Evolutionary conservation across 2,329 filamentous ascomycete genomes (phyloP), one percentile per base, ranked within the genome.

Genomic region (Periglandula ipomoeae): DNA sequence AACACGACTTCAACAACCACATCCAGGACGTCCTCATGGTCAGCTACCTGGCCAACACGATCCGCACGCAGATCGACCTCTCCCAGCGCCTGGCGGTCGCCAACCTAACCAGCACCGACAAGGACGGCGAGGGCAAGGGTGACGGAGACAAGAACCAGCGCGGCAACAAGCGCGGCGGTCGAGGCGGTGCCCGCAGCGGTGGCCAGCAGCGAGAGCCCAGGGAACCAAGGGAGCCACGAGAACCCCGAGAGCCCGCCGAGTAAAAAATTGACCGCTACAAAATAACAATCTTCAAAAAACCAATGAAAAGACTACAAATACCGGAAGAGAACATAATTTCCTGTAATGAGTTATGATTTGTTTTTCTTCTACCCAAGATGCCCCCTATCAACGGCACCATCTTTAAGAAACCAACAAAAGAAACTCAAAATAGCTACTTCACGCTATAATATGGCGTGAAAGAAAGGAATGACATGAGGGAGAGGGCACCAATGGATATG

Each of bases 1-100:
- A 98, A 78, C 80, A 85, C 65, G 90, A 97, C 75, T 98, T 98
- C 81, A 98, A 98, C 82, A 95, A 95, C 76, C 93, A 98, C 74
- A 89, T 98, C 70, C 93, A 98, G 75, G 93, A 98, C 68, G 90
- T 98, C 53, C 83, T 98, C 57, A 90, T 97, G 69, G 90, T 98
- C 61, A 95, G 89, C 58, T 98, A 98, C 75, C 80, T 98, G 56
- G 89, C 93, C 67, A 98, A 97, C 78, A 96, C 89, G 57, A 95
- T 97, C 72, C 89, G 91, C 69, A 97, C 91, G 59, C 93, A 98
- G 75, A 96, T 98, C 74, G 93, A 97, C 64, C 82, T 98, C 51
- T 95, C 90, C 56, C 95, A 97, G 78, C 82, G 91, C 55, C 76
- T 98, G 63, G 91, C 91, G 47, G 93, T 83, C n/a, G 82, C 85